These are phyloP conservation scores for Pulveroboletus sp. DNA, from an alignment of 768 basidiomycete genomes.

Conservation along the genomic window DNA sequence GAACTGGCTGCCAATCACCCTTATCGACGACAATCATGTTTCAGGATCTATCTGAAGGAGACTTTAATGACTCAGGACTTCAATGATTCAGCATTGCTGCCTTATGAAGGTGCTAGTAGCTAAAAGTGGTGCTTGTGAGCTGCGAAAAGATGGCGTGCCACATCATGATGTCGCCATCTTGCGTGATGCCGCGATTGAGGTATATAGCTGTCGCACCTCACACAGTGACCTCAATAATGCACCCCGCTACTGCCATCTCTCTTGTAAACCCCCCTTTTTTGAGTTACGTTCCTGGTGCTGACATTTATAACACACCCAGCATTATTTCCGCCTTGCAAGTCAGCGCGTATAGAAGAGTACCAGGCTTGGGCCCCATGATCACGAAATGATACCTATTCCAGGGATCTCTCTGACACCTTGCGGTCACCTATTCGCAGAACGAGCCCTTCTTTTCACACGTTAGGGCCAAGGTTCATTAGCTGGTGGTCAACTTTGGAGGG, in stretches of 20 bases:
- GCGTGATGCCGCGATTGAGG: constrained; percentile 1
- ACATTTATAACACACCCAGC: background rate
- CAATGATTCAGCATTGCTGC: too few species aligned
- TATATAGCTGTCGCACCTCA: background rate
- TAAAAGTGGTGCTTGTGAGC: too few species aligned
- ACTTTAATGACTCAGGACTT: too few species aligned
- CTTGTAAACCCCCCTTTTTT: background rate
- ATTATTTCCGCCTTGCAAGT: background rate
- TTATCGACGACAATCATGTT: too few species aligned
- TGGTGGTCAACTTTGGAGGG: background rate
- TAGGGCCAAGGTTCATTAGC: background rate
- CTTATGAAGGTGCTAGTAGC: too few species aligned
- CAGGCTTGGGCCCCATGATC: background rate
- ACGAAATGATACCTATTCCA: background rate
- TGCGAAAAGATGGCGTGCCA: background rate
- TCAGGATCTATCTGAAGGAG: too few species aligned
- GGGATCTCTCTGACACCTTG: background rate
- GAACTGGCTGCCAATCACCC: too few species aligned
- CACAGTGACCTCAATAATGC: too few species aligned
- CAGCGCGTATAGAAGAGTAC: background rate
- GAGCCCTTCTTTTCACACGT: background rate
- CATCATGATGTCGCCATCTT: constrained; percentile 5
- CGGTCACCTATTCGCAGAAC: background rate
- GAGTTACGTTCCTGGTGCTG: background rate
- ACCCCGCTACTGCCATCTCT: background rate